Evolutionary conservation across 345 rosid species (phyloP), one percentile per base, ranked within the genome.

Genomic region (Rubroshorea leprosula): DNA sequence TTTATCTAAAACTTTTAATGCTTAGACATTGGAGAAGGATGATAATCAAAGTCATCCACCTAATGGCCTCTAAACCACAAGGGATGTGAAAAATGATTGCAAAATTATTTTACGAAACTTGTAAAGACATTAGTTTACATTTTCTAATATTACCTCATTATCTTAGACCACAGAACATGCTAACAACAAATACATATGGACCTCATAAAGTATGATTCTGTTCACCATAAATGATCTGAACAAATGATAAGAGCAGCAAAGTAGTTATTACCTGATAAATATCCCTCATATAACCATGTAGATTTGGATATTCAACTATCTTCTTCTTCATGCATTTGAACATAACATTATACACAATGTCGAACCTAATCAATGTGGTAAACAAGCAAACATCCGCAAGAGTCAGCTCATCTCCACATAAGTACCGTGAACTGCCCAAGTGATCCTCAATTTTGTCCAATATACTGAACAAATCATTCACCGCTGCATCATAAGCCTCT

Each of bases 301-400:
- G 89, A 75, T 81, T 83, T 8, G 82, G 69, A 50, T 76, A 89
- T 59, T 92, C 95, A 0, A 83, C 48, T 21, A 89, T 76, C 83
- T 84, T 89, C 80, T 76, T 86, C 78, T 83, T 86, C 0, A 89
- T 80, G 75, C 96, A 86, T 70, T 89, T 89, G 79, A 92, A 89
- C 51, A 89, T 64, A 53, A 83, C 80, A 69, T 84, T 81, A 61
- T 92, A 92, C 56, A 71, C 90, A 7, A 75, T 68, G 76, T 86
- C 96, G 55, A 92, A 92, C 49, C 98, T 80, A 45, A 89, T 69
- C 70, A 92, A 65, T 26, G 98, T 86, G 2, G 98, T 86, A 54
- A 92, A 92, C 44, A 89, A 60, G 55, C 98, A 92, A 24, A 89
- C 73, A 58, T 89, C 95, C 0, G 91, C 85, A 4, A 84, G 70